Evolutionary conservation across 495 filamentous ascomycete species (phyloP).

Genomic region (Trypethelium eluteriae): DNA sequence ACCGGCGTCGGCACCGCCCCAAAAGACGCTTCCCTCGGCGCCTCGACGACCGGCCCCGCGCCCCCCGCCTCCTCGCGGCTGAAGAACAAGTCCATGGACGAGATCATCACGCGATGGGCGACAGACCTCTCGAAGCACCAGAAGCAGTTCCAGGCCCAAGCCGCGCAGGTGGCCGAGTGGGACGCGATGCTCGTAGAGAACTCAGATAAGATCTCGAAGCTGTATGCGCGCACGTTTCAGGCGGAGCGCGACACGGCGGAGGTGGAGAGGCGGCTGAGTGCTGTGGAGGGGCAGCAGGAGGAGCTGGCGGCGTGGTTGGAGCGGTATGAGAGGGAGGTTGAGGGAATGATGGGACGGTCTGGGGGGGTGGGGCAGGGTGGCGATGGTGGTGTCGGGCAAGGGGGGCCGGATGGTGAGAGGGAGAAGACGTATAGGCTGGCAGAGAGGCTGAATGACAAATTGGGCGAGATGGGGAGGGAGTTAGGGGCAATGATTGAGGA

Average conservation of each 20-base stretch:
- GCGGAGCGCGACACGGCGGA: slow-evolving; percentile 84
- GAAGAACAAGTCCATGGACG: slow-evolving; percentile 98
- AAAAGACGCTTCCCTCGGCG: slow-evolving; percentile 28
- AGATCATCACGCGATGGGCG: slow-evolving; percentile 98
- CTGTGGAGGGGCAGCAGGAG: slow-evolving; percentile 84
- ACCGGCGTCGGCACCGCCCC: neutral
- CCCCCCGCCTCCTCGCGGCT: slow-evolving; percentile 76
- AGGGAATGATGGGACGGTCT: slow-evolving; percentile 58
- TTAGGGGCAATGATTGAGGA: slow-evolving; percentile 93
- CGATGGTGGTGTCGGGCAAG: slow-evolving; percentile 27
- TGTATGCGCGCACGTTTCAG: slow-evolving; percentile 79
- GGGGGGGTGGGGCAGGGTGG: slow-evolving; percentile 50
- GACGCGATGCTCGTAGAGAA: slow-evolving; percentile 87
- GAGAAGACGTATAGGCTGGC: slow-evolving; percentile 70
- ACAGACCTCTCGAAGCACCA: slow-evolving; percentile 91
- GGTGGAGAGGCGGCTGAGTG: slow-evolving; percentile 79
- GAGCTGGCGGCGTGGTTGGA: slow-evolving; percentile 79
- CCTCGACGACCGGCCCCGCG: slow-evolving; percentile 69
- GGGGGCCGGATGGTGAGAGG: slow-evolving; percentile 81
- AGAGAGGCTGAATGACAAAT: slow-evolving; percentile 75
- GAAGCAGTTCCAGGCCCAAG: slow-evolving; percentile 86
- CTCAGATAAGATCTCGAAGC: slow-evolving; percentile 79
- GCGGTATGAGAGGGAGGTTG: slow-evolving; percentile 81
- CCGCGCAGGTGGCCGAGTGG: slow-evolving; percentile 79
- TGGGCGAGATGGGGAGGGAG: slow-evolving; percentile 89